Percentiles rank a stretch among this genome's conserved stretches.
phyloP scores from a whole-genome alignment of 1,284 basidiomycete genomes.

The Tetrapyrgos nigripes region DNA sequence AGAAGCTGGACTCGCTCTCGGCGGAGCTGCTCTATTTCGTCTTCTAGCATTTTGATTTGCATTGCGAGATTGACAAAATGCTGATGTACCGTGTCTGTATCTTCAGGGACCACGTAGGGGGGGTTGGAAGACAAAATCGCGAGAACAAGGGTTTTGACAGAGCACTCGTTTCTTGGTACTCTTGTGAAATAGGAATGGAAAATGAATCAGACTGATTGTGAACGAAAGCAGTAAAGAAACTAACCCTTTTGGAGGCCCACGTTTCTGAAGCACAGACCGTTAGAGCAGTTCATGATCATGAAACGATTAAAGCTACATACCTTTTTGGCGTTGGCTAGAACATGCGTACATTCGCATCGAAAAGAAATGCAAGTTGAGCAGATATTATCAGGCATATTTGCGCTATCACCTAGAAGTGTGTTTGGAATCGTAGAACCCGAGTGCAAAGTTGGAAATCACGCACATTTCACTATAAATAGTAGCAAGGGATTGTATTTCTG shows the following conservation, averaged over 20 bases:
- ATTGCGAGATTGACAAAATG: conserved; percentile 6
- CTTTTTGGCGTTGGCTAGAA: conserved; percentile 1
- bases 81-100: background rate
- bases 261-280: too few relatives aligned
- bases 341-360: conserved; percentile 7
- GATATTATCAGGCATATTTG: conserved; percentile 10
- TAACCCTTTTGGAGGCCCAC: conserved; percentile 1
- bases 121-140: conserved; percentile 4
- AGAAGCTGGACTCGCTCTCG: background rate
- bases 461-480: background rate
- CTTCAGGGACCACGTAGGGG: conserved; percentile 1
- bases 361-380: conserved; percentile 15
- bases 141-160: background rate
- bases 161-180: too few relatives aligned
- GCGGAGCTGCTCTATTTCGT: conserved; percentile 1
- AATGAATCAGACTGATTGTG: too few relatives aligned
- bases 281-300: too few relatives aligned
- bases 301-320: too few relatives aligned
- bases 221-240: background rate
- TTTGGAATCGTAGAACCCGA: background rate
- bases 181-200: too few relatives aligned
- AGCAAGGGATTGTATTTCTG: too few relatives aligned
- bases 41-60: conserved; percentile 2
- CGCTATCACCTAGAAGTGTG: conserved; percentile 9
- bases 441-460: background rate